Base-by-base conservation (phyloP, 2,329 filamentous ascomycete species). In the Tolypocladium inflatum region DNA sequence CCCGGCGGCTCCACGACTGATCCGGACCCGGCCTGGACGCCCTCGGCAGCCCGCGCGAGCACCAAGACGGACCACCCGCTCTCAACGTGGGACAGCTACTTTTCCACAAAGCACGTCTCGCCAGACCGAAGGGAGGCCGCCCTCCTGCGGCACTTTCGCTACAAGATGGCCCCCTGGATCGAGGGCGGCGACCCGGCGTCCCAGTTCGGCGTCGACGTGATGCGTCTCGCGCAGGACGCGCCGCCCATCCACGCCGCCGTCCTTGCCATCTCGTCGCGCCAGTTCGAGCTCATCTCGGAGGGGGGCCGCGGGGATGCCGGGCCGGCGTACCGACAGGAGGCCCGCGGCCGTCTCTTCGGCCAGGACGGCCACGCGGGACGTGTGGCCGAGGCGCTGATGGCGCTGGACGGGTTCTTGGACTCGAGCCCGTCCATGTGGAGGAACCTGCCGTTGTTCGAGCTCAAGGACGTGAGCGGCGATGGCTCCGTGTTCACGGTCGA, bases 101-200 rank as follows among this genome's bases (percentile, higher is more conserved):
- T 65, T 26, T 54, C 60, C 11, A 60, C 56, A 10, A 35, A 56
- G 6, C 30, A 58, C 11, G 42, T 55, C 10, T 59, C 60, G 3
- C 30, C 51, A 8, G 42, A 38, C 6, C 58, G 59, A 23, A 56
- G 53, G 35, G 57, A 61, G 9, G 58, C 56, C 21, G 62, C 60
- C 1, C 45, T 61, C 13, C 50, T 64, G 26, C 60, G 63, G 6
- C 61, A 65, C 30, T 65, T 64, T 30, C 62, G 57, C 37, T 65
- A 65, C 50, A 60, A 60, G 26, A 61, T 62, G n/a, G 62, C 58
- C 2, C 63, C 62, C 11, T 65, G 62, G 63, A 62, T 65, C 1
- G 62, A 64, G 23, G 62, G 62, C 15, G 63, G 61, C 23, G 60
- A 63, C 30, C 51, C 60, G 4, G 42, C 43, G 9, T 59, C 58